Conservation (phyloP, 2,329 filamentous ascomycete genomes). For the Myriosclerotinia curreyana region DNA sequence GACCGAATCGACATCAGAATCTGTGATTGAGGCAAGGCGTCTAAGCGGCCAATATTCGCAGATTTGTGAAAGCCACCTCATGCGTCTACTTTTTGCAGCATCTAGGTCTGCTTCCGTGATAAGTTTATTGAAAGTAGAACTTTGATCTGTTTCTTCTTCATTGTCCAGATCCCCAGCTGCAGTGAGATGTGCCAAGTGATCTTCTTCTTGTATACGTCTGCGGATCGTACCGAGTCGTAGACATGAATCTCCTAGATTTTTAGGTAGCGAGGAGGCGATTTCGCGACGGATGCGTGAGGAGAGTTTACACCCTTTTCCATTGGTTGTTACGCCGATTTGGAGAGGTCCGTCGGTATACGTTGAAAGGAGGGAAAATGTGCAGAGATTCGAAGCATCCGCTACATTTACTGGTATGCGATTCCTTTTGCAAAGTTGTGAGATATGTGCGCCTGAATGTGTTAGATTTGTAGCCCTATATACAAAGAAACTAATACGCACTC, state of each 20-base stretch:
- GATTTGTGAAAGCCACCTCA: conserved; percentile 91
- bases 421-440: conserved; percentile 71
- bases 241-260: conserved; percentile 72
- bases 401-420: conserved; percentile 92
- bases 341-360: conserved; percentile 87
- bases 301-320: conserved; percentile 90
- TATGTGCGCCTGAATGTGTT: conserved; percentile 53
- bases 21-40: conserved; percentile 73
- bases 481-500: conserved; percentile 33
- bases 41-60: conserved; percentile 98
- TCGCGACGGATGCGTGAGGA: conserved; percentile 86
- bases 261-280: conserved; percentile 75
- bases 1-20: conserved; percentile 73
- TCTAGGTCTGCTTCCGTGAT: conserved; percentile 71
- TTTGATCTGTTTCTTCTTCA: conserved; percentile 66
- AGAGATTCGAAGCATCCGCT: conserved; percentile 79
- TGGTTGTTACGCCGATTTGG: conserved; percentile 93
- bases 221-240: conserved; percentile 72
- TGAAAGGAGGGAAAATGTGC: conserved; percentile 85
- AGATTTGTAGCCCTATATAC: not conserved
- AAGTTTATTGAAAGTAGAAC: conserved; percentile 78
- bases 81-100: conserved; percentile 72
- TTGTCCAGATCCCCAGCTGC: conserved; percentile 37
- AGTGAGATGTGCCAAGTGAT: conserved; percentile 47
- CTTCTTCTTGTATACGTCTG: conserved; percentile 69